Conservation (phyloP, 768 basidiomycete genomes). For the Xerocomellus intermedius region DNA sequence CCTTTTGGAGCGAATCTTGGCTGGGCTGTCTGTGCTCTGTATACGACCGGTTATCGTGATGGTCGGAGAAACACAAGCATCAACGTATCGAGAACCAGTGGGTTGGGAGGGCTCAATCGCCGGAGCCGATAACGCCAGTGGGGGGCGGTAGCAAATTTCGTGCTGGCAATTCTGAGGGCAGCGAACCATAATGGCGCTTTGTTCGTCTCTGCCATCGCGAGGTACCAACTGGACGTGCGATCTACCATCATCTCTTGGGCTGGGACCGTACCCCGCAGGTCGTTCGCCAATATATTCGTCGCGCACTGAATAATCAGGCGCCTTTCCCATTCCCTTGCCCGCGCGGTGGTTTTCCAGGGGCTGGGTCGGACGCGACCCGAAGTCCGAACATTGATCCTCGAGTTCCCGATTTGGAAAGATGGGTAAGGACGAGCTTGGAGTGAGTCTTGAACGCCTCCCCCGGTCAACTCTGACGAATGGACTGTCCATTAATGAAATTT, state of each 20-base stretch:
- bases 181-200: constrained; percentile 13
- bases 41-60: constrained; percentile 1
- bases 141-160: constrained; percentile 7
- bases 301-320: not conserved
- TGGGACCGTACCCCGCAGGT: not conserved
- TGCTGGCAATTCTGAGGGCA: constrained; percentile 23
- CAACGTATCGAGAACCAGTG: constrained; percentile 21
- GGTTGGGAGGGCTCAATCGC: not conserved
- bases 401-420: constrained; percentile 5
- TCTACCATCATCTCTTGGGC: constrained; percentile 6
- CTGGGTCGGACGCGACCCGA: not conserved
- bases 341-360: not conserved
- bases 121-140: not conserved
- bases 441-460: constrained; percentile 18
- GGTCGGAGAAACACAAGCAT: constrained; percentile 29
- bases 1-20: not conserved
- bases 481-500: not conserved
- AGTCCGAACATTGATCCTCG: not conserved
- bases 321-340: constrained; percentile 6
- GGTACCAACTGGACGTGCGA: constrained; percentile 26
- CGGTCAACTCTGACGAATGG: constrained; percentile 22
- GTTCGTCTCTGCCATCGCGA: constrained; percentile 8
- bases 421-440: constrained; percentile 22
- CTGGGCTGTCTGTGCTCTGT: not conserved
- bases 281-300: constrained; percentile 2